A percentile compares a stretch with the other conserved stretches of the same genome.
phyloP scores from a whole-genome alignment of 1,284 basidiomycete genomes.

The Papiliotrema nemorosa region DNA sequence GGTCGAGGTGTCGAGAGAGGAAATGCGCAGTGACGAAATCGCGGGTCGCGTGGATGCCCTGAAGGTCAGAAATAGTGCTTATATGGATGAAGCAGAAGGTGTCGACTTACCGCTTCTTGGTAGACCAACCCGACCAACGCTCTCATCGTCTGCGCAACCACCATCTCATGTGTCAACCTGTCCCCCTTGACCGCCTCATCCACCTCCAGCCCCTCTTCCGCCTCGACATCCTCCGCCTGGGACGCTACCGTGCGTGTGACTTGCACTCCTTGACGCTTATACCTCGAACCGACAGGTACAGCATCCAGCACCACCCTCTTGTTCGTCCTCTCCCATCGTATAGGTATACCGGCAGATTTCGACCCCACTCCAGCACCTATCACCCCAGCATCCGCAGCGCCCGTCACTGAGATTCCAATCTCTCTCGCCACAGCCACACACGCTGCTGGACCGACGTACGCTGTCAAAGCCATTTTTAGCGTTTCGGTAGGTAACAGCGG shows the following conservation, averaged over 20 bases:
- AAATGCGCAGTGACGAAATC: constrained; percentile 83
- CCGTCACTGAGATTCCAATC: constrained; percentile 52
- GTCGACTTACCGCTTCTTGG: constrained; percentile 51
- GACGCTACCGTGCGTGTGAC: no score
- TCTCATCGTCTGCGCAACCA: constrained; percentile 50
- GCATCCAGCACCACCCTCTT: neutral
- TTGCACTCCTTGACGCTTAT: neutral
- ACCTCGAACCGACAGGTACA: constrained; percentile 7
- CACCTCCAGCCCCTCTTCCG: constrained; percentile 3
- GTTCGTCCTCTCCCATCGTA: constrained; percentile 64
- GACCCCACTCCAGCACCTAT: constrained; percentile 11
- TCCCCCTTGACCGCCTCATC: constrained; percentile 5
- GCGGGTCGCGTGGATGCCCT: constrained; percentile 75
- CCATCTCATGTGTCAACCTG: constrained; percentile 39
- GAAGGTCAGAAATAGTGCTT: constrained; percentile 32
- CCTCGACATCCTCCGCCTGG: constrained; percentile 5
- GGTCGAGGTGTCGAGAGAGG: constrained; percentile 73
- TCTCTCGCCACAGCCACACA: constrained; percentile 80
- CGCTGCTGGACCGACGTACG: constrained; percentile 80
- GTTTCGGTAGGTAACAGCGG: constrained; percentile 89
- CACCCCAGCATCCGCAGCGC: constrained; percentile 18
- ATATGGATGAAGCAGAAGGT: constrained; percentile 21
- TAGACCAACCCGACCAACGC: constrained; percentile 56
- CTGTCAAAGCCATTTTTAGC: constrained; percentile 82
- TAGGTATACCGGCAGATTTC: constrained; percentile 16